These are phyloP conservation scores for Fusarium sororula DNA, from an alignment of 2,329 filamentous ascomycete genomes.

Conservation along the genomic window DNA sequence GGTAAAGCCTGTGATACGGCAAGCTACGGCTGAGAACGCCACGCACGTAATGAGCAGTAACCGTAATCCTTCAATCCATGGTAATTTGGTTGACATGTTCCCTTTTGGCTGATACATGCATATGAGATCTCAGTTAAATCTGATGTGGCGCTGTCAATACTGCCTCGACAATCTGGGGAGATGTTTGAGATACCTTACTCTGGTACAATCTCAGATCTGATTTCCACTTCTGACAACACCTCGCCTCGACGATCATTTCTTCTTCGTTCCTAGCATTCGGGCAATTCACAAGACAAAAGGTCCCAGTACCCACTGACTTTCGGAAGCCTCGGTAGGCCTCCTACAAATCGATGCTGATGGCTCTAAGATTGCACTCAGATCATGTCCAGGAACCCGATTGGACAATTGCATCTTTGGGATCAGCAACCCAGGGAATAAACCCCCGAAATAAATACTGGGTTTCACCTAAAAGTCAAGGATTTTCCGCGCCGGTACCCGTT, in stretches of 20 bases:
- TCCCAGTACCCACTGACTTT: not conserved
- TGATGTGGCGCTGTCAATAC: not conserved
- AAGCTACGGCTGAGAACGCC: not conserved
- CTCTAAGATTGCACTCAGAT: not conserved
- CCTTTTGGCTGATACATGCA: not conserved
- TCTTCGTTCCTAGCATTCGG: not conserved
- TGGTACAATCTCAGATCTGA: not conserved
- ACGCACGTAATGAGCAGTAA: not conserved
- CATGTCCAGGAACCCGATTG: not conserved
- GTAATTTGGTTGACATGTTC: not conserved
- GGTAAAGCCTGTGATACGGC: not conserved
- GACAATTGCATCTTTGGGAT: not conserved
- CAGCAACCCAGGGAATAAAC: not conserved
- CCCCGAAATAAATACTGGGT: not conserved
- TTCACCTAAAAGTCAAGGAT: not conserved
- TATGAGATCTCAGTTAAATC: not conserved
- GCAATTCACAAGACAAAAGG: not conserved
- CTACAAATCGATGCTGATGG: not conserved
- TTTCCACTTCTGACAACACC: not conserved
- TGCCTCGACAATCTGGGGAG: not conserved
- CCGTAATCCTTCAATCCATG: not conserved
- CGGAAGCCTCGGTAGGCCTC: constrained; percentile 2
- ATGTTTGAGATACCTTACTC: not conserved
- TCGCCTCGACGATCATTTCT: not conserved
- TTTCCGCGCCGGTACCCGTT: not conserved